Evolutionary conservation across 495 filamentous ascomycete species (phyloP).

Genomic region (Xylaria longipes): DNA sequence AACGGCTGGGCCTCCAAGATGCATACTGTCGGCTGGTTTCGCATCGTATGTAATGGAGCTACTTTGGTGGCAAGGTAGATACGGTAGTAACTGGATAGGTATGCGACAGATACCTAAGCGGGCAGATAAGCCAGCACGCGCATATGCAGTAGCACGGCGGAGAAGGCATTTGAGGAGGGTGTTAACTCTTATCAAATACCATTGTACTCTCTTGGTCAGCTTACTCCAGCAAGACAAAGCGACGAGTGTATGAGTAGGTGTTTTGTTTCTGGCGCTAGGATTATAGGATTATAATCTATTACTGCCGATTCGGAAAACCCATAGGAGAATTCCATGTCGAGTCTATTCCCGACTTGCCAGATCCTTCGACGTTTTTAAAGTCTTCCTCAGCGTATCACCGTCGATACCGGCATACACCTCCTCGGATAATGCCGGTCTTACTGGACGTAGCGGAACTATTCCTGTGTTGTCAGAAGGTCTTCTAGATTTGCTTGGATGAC

Average conservation of each 20-base stretch:
- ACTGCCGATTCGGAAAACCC: constrained; percentile 2
- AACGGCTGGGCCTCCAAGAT: background rate
- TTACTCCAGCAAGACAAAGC: constrained; percentile 17
- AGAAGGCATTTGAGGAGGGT: background rate
- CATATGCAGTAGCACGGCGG: constrained; percentile 5
- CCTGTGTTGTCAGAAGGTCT: background rate
- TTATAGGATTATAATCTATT: background rate
- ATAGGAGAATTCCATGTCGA: constrained; percentile 1
- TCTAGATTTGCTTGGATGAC: background rate
- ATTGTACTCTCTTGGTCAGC: constrained; percentile 14
- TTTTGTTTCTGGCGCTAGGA: background rate
- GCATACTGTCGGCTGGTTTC: background rate
- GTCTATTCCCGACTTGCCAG: background rate
- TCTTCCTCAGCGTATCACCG: background rate
- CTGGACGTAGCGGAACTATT: background rate
- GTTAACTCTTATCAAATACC: constrained; percentile 20
- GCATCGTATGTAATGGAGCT: background rate
- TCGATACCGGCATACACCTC: background rate
- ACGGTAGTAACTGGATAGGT: background rate
- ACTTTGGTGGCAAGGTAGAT: background rate
- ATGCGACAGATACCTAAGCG: background rate
- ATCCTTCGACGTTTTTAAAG: constrained; percentile 9
- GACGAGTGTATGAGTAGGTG: background rate
- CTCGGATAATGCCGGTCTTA: background rate
- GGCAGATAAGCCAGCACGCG: background rate